Evolutionary conservation across 805 yeast species (phyloP).

Genomic region (Starmera pachycereana): DNA sequence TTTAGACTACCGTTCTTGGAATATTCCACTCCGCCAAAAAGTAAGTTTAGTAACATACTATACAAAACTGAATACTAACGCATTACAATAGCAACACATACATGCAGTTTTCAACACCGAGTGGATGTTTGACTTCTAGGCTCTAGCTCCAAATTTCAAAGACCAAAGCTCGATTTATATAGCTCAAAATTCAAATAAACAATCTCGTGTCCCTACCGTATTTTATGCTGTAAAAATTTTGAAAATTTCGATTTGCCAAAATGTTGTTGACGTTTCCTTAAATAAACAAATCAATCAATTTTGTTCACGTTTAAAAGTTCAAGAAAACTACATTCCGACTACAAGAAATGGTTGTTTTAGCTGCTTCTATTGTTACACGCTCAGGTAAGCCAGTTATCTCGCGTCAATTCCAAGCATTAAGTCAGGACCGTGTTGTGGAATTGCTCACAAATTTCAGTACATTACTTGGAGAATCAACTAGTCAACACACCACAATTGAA

Average conservation of each 20-base stretch:
- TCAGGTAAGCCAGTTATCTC: constrained; percentile 89
- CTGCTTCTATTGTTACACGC: constrained; percentile 90
- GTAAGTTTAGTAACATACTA: too few relatives aligned
- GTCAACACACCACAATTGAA: constrained; percentile 91
- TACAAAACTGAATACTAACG: too few relatives aligned
- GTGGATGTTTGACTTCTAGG: not conserved
- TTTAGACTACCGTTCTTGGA: too few relatives aligned
- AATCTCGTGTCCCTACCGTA: too few relatives aligned
- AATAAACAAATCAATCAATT: too few relatives aligned
- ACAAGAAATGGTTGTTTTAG: constrained; percentile 59
- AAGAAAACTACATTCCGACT: not conserved
- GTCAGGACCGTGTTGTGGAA: constrained; percentile 78
- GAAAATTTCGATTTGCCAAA: too few relatives aligned
- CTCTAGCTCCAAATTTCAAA: constrained; percentile 13
- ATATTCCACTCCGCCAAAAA: too few relatives aligned
- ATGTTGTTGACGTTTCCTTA: too few relatives aligned
- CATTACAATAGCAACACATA: too few relatives aligned
- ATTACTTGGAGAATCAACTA: constrained; percentile 54
- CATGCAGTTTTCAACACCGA: not conserved
- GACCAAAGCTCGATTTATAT: constrained; percentile 1
- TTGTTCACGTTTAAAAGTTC: too few relatives aligned
- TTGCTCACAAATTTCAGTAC: constrained; percentile 79
- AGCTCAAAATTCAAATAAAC: too few relatives aligned
- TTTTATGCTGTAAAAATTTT: too few relatives aligned
- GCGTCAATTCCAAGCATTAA: constrained; percentile 81